A percentile compares a stretch with the other conserved stretches of the same genome.
Conservation (phyloP, 1,139 yeast species). For the Lizanozyma gosingica region DNA sequence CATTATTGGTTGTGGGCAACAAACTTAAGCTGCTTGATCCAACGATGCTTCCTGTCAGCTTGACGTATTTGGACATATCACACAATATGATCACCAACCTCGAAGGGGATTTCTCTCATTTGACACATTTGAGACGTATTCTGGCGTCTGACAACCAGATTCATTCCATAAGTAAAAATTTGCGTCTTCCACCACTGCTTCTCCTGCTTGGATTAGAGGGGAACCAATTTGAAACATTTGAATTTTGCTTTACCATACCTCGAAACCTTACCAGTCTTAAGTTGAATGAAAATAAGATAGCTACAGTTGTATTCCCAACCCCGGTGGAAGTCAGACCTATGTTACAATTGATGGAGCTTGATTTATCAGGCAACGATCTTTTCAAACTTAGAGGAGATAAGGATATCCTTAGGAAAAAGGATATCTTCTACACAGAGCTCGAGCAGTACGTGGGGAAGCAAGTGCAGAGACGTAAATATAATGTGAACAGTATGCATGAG, state of each 20-base stretch:
- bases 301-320: neutral
- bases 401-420: neutral
- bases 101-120: neutral
- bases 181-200: neutral
- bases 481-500: neutral
- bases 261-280: neutral
- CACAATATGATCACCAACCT: constrained; percentile 3
- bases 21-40: neutral
- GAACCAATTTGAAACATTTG: neutral
- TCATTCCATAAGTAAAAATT: neutral
- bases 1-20: neutral
- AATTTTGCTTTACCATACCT: neutral
- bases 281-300: neutral
- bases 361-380: neutral
- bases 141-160: neutral
- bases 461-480: neutral
- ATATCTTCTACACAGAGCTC: neutral
- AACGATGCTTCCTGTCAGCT: neutral
- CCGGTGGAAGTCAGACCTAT: neutral
- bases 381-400: neutral
- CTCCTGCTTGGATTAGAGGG: neutral
- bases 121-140: neutral
- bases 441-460: neutral
- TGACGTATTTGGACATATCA: constrained; percentile 2
- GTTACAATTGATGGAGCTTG: neutral